phyloP scores from a whole-genome alignment of 2,329 filamentous ascomycete species.

The Juglanconis sp. region DNA sequence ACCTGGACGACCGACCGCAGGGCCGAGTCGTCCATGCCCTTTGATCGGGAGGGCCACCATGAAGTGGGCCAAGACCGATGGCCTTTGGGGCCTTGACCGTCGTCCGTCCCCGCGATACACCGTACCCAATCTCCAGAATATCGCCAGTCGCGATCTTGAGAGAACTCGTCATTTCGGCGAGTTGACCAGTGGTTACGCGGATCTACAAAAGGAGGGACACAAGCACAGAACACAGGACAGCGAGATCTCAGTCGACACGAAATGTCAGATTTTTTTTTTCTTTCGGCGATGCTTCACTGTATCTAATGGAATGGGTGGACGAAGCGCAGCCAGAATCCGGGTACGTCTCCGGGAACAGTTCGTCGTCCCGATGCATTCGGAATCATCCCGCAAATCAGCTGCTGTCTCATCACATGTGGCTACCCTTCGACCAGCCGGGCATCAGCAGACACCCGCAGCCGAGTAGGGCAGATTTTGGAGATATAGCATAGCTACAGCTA shows the following conservation, averaged over 20 bases:
- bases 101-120: background rate
- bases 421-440: background rate
- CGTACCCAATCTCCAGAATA: too few species aligned
- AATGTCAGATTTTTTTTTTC: background rate
- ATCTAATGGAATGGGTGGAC: too few species aligned
- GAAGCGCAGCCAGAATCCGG: background rate
- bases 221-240: background rate
- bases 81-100: background rate
- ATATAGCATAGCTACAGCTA: background rate
- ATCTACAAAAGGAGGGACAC: background rate
- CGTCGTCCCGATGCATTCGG: background rate
- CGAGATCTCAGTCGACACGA: background rate
- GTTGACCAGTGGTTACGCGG: background rate
- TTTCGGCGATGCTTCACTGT: background rate
- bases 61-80: background rate
- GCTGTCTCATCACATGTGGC: conserved; percentile 7
- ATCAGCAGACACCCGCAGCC: conserved; percentile 1
- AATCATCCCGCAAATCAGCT: conserved; percentile 3
- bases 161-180: background rate
- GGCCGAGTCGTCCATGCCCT: background rate
- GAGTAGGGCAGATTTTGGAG: background rate
- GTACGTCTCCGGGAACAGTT: background rate
- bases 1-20: background rate
- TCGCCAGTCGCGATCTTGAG: background rate
- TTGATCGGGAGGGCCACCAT: background rate